phyloP scores from a whole-genome alignment of 805 yeast genomes.

The Komagataella ulmi region DNA sequence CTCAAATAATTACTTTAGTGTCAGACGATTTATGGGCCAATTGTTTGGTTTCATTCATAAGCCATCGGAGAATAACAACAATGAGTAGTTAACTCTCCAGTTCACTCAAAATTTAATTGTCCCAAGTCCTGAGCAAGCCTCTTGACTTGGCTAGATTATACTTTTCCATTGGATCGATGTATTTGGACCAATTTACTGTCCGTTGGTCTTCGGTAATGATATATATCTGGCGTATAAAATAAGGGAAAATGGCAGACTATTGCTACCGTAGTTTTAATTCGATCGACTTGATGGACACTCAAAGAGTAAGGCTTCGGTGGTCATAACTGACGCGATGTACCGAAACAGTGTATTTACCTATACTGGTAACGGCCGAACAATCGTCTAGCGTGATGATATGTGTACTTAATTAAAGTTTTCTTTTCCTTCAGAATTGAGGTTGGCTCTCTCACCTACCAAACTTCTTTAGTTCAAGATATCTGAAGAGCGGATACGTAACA shows the following conservation, averaged over 20 bases:
- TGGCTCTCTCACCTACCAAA: constrained; percentile 29
- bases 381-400: neutral
- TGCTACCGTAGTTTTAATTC: neutral
- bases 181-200: neutral
- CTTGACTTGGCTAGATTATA: neutral
- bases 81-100: neutral
- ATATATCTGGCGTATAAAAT: neutral
- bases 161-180: neutral
- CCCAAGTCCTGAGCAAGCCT: neutral
- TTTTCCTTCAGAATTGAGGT: constrained; percentile 14
- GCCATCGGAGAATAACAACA: neutral
- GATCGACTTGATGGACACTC: neutral
- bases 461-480: constrained; percentile 50
- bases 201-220: neutral
- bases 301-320: neutral
- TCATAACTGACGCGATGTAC: neutral
- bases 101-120: neutral
- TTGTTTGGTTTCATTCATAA: neutral
- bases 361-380: too few species aligned
- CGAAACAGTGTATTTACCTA: too few species aligned
- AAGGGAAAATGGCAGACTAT: neutral
- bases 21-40: neutral
- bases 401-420: constrained; percentile 6
- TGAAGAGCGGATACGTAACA: constrained; percentile 44
- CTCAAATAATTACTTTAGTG: neutral